Evolutionary conservation across 108 stramenopile species (phyloP), one percentile per base, ranked within the genome.

Genomic region (Skeletonema potamos): DNA sequence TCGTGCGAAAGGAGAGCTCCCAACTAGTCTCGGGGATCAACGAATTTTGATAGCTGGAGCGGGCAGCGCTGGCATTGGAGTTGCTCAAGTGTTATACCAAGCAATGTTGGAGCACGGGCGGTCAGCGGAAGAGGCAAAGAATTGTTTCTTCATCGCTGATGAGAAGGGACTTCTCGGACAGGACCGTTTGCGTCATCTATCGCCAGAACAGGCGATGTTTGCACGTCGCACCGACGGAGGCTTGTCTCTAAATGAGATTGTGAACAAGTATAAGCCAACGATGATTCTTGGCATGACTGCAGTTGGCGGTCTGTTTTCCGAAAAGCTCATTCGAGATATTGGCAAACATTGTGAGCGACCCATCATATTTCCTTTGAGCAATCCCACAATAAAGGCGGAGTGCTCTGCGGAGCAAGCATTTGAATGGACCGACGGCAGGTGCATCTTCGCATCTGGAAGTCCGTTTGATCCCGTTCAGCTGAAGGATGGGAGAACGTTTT

Each of bases 331-430:
- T 51, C 64, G 79, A 62, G 77, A 83, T 24, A 97, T 99, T 96
- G 87, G 87, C 5, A 74, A 70, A 36, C 75, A 87, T 60, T 84
- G 81, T 57, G 89, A 90, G 6, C 61, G 78, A 30, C 99, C 99
- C 3, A 86, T 99, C 64, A 96, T 99, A 39, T 98, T 99, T 66
- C 97, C 99, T 5, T 83, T 99, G 27, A 95, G 93, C 39, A 99
- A 99, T 65, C 99, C 99, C 33, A 99, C 99, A 15, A 87, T 82
- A 9, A 95, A 92, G 65, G 96, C 98, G 18, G 98, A 99, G 73
- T 98, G 98, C 68, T 94, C 98, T 4, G 96, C 98, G 39, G 86
- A 89, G 74, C 94, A 99, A 82, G 99, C 99, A 1, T 97, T 96
- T 78, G 85, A 86, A 84, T 98, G 98, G 97, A 96, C 98, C 4